phyloP scores from a whole-genome alignment of 352 stramenopile genomes.

The Globisporangium cylindrosporum region DNA sequence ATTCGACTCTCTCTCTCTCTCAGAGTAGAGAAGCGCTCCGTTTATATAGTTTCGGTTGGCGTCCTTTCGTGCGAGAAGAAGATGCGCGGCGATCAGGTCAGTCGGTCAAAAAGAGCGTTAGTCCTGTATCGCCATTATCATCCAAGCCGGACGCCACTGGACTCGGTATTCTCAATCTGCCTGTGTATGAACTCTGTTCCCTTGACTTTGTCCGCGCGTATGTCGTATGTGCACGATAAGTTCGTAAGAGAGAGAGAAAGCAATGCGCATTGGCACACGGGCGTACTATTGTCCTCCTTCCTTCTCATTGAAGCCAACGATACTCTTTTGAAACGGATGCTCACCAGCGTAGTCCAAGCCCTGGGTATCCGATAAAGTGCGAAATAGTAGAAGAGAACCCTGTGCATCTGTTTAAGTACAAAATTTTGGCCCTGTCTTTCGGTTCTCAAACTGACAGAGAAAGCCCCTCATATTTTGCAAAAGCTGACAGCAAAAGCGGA shows the following conservation, averaged over 20 bases:
- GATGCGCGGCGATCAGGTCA: neutral
- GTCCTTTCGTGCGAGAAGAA: conserved; percentile 11
- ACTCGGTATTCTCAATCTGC: too few species aligned
- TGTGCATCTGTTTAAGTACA: neutral
- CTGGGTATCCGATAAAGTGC: neutral
- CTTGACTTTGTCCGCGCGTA: too few species aligned
- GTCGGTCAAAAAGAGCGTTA: neutral
- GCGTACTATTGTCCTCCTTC: neutral
- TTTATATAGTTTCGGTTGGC: neutral
- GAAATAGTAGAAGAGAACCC: neutral
- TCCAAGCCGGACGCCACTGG: too few species aligned
- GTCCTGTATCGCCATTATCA: neutral
- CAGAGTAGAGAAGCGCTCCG: neutral
- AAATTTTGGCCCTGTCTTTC: neutral
- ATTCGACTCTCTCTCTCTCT: too few species aligned
- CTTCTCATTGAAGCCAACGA: neutral
- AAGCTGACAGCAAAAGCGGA: neutral
- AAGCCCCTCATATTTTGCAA: conserved; percentile 1
- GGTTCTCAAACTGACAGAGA: conserved; percentile 1
- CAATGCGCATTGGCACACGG: neutral
- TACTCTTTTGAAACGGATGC: neutral
- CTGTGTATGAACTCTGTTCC: too few species aligned
- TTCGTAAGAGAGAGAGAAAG: neutral
- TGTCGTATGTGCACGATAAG: too few species aligned
- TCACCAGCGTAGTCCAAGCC: neutral